phyloP scores from a whole-genome alignment of 75 land plant genomes.

The Pinus taeda region DNA sequence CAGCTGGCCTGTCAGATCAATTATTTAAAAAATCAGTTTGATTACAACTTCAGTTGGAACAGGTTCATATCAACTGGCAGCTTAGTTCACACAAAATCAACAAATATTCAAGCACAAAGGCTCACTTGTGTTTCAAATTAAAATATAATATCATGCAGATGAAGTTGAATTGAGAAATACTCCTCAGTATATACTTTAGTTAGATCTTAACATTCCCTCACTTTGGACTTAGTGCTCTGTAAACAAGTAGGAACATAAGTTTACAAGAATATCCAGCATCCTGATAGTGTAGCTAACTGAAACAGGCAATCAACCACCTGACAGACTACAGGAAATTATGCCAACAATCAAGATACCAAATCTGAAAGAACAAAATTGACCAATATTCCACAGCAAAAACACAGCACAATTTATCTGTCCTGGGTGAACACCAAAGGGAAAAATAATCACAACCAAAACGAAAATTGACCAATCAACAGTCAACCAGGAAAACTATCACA shows the following conservation, averaged over 20 bases:
- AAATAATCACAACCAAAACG: no score
- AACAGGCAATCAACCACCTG: not conserved
- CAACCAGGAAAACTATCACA: no score
- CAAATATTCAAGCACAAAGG: not conserved
- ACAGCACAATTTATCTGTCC: no score
- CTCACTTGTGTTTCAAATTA: no score
- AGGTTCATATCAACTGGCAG: not conserved
- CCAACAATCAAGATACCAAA: not conserved
- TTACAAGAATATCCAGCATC: not conserved
- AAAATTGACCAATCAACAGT: no score
- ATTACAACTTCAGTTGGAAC: not conserved
- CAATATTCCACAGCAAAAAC: no score
- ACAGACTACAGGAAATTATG: not conserved
- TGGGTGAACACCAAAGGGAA: no score
- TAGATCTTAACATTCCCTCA: not conserved
- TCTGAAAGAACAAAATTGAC: not conserved
- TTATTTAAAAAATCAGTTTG: no score
- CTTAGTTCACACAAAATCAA: not conserved
- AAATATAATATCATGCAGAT: no score
- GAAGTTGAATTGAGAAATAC: no score
- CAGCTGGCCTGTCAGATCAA: constrained; percentile 79
- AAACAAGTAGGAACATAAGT: not conserved
- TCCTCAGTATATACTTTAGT: not conserved
- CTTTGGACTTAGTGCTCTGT: not conserved
- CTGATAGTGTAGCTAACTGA: not conserved